A percentile compares a stretch with the other conserved stretches of the same genome.
Evolutionary conservation across 108 stramenopile species (phyloP).

Genomic region (Mayamaea pseudoterrestris): DNA sequence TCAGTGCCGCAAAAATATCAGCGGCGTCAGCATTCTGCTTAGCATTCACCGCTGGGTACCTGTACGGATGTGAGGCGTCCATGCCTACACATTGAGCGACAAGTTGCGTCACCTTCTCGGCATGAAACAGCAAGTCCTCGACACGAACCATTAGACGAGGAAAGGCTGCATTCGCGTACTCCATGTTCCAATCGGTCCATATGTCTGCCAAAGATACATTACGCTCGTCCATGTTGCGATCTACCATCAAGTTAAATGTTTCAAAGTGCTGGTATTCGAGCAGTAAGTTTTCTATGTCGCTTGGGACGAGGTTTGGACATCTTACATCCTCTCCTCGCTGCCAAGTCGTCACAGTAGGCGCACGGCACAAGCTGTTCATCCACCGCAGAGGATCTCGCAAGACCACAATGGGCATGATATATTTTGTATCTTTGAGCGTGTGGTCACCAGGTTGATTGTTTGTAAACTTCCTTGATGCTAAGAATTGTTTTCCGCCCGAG

Average conservation of each 20-base stretch:
- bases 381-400: constrained; percentile 72
- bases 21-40: too few species aligned
- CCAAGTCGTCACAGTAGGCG: constrained; percentile 21
- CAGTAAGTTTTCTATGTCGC: constrained; percentile 7
- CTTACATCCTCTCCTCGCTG: neutral
- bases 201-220: constrained; percentile 50
- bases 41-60: too few species aligned
- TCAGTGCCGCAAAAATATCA: too few species aligned
- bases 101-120: neutral
- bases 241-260: too few species aligned
- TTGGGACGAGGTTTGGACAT: constrained; percentile 24
- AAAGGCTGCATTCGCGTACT: constrained; percentile 49
- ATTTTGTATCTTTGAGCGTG: neutral
- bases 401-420: constrained; percentile 53
- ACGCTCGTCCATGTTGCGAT: too few species aligned
- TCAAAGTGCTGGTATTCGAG: too few species aligned
- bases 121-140: constrained; percentile 6
- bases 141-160: constrained; percentile 62
- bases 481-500: too few species aligned
- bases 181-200: constrained; percentile 62
- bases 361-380: constrained; percentile 69
- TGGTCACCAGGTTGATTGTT: too few species aligned
- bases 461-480: too few species aligned
- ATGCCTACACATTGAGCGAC: constrained; percentile 2
- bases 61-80: too few species aligned